These are phyloP conservation scores for Colletotrichum somersetense DNA, from an alignment of 2,329 filamentous ascomycete species.

Conservation along the genomic window DNA sequence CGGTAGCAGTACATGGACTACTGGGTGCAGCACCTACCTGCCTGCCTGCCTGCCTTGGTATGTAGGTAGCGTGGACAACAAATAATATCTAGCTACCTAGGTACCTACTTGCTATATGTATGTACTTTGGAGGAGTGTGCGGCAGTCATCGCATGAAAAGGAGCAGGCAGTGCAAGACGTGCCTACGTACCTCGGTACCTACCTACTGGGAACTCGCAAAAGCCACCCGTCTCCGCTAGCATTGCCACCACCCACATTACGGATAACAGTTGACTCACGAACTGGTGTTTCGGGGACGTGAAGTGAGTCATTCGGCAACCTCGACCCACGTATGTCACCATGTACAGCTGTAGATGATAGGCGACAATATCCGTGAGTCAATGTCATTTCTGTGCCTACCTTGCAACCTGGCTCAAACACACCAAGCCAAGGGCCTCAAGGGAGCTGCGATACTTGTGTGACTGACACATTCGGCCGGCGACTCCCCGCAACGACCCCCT, in stretches of 20 bases:
- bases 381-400: neutral
- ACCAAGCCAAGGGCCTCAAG: neutral
- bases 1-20: neutral
- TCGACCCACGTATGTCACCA: neutral
- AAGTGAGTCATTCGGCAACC: slow-evolving; percentile 6
- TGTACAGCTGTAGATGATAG: neutral
- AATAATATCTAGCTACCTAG: no score
- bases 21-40: no score
- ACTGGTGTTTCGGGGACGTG: neutral
- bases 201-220: neutral
- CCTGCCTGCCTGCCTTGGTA: no score
- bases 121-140: neutral
- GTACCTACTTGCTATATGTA: no score
- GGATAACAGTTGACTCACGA: neutral
- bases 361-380: neutral
- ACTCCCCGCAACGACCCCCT: neutral
- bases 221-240: neutral
- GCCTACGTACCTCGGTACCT: no score
- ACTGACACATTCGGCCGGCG: slow-evolving; percentile 16
- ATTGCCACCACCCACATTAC: neutral
- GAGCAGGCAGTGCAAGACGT: neutral
- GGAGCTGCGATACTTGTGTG: neutral
- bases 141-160: neutral
- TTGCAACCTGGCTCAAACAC: neutral
- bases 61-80: neutral